Conservation (phyloP, 2,329 filamentous ascomycete genomes). For the Neonectria magnoliae region DNA sequence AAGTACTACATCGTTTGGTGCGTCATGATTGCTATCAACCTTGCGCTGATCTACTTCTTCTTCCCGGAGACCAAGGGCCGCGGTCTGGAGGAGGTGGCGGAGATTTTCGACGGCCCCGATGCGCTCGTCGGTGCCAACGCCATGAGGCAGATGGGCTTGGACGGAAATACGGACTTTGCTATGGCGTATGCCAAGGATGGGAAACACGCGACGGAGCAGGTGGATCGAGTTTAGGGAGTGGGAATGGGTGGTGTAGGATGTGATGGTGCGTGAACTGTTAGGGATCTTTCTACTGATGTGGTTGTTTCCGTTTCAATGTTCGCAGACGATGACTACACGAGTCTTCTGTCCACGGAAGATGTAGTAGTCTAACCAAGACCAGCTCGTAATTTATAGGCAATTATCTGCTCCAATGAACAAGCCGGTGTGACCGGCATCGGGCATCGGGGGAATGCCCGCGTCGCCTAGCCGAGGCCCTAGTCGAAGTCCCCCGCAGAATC, state of each 20-base stretch:
- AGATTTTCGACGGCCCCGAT: slow-evolving; percentile 39
- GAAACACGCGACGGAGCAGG: slow-evolving; percentile 1
- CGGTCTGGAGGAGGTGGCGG: slow-evolving; percentile 37
- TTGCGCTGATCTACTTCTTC: slow-evolving; percentile 43
- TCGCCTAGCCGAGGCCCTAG: slow-evolving; percentile 3
- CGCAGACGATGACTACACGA: background rate
- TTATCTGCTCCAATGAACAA: background rate
- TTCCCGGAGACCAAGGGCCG: slow-evolving; percentile 39
- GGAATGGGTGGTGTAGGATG: background rate
- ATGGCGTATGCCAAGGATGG: slow-evolving; percentile 5
- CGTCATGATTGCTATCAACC: slow-evolving; percentile 39
- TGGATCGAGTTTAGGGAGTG: slow-evolving; percentile 1
- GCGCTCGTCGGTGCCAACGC: slow-evolving; percentile 31
- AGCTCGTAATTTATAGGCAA: too few species aligned
- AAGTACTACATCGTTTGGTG: slow-evolving; percentile 58
- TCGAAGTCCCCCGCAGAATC: background rate
- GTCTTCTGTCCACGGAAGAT: too few species aligned
- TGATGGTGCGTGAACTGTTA: background rate
- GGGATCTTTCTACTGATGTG: background rate
- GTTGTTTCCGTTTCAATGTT: background rate
- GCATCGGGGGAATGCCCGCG: slow-evolving; percentile 13
- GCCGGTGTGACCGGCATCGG: slow-evolving; percentile 1
- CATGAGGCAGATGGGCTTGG: slow-evolving; percentile 31
- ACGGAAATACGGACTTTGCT: slow-evolving; percentile 16
- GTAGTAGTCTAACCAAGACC: too few species aligned